phyloP scores from a whole-genome alignment of 1,284 basidiomycete species.

The Fomitopsis palustris region DNA sequence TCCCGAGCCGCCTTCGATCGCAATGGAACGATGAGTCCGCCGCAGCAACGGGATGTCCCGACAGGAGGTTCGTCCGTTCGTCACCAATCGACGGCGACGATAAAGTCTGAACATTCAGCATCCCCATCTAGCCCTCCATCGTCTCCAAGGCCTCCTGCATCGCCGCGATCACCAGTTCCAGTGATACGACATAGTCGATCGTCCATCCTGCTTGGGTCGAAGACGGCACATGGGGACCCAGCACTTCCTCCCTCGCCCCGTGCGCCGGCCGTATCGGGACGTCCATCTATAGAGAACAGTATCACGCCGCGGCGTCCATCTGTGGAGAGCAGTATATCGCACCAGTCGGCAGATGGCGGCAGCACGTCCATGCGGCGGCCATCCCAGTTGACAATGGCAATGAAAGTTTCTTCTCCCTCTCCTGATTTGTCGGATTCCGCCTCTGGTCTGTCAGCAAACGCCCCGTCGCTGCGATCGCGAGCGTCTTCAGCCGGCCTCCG shows the following conservation, averaged over 20 bases:
- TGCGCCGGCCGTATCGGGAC: neutral
- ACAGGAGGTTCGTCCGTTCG: conserved; percentile 3
- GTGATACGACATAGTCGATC: conserved; percentile 25
- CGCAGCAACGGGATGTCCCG: neutral
- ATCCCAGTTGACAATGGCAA: neutral
- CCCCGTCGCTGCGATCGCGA: neutral
- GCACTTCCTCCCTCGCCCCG: conserved; percentile 14
- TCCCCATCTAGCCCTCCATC: conserved; percentile 15
- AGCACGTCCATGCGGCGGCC: neutral
- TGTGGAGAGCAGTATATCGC: neutral
- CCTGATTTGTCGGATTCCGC: neutral
- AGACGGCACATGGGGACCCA: conserved; percentile 8
- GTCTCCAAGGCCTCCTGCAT: conserved; percentile 14
- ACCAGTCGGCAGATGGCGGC: neutral
- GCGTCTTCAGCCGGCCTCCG: conserved; percentile 1
- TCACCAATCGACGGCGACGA: conserved; percentile 3
- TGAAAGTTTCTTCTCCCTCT: conserved; percentile 6
- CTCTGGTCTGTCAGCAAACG: neutral
- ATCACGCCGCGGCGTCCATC: neutral
- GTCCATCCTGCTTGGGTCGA: conserved; percentile 18
- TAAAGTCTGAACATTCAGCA: conserved; percentile 4
- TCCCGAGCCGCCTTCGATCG: neutral
- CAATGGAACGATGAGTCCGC: neutral
- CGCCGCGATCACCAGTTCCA: conserved; percentile 8
- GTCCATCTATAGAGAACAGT: neutral